Percentiles rank a stretch among this genome's conserved stretches.
These are phyloP conservation scores for Pleurostoma richardsiae DNA, from an alignment of 2,329 filamentous ascomycete species.

Conservation along the genomic window DNA sequence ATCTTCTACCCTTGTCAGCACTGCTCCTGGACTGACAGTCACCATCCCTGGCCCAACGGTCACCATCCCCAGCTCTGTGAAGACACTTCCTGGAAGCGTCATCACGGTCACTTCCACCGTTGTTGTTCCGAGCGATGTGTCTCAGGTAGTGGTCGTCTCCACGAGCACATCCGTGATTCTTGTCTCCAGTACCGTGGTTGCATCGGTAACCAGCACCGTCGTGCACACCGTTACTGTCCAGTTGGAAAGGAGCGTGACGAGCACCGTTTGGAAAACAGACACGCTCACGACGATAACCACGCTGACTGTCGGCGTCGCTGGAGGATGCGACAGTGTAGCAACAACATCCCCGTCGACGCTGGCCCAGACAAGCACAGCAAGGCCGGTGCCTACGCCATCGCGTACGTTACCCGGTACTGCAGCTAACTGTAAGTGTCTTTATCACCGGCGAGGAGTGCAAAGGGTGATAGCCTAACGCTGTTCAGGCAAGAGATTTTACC, in stretches of 20 bases:
- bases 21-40: not conserved
- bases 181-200: no score
- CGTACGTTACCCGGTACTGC: not conserved
- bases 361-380: not conserved
- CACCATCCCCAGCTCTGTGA: not conserved
- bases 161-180: no score
- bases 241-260: no score
- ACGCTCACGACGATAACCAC: not conserved
- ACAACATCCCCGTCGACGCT: not conserved
- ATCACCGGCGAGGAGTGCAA: not conserved
- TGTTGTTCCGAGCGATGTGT: not conserved
- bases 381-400: not conserved
- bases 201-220: no score
- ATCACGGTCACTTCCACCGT: not conserved
- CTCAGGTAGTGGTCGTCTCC: no score
- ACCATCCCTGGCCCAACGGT: not conserved
- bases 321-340: not conserved
- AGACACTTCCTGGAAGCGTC: not conserved
- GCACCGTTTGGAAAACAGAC: not conserved
- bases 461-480: not conserved
- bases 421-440: not conserved
- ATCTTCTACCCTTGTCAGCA: not conserved
- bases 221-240: no score
- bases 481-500: not conserved
- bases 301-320: not conserved